Conservation (phyloP, 2,329 filamentous ascomycete species). For the Alternaria sp. region DNA sequence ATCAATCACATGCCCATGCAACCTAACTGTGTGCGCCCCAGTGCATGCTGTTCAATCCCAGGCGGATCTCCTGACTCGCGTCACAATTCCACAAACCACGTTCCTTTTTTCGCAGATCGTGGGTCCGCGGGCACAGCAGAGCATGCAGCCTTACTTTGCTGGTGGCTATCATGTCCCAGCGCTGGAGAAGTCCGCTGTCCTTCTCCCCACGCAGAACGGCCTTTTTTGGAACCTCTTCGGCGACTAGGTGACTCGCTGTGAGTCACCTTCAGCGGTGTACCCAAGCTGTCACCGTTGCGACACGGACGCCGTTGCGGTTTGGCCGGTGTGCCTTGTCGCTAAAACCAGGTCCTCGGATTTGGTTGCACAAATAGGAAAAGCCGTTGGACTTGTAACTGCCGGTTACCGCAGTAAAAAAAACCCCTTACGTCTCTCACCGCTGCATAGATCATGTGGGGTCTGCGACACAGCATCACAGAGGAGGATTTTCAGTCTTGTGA, state of each 20-base stretch:
- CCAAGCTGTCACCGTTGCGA: conserved; percentile 19
- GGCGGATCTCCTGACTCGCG: conserved; percentile 34
- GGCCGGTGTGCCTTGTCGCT: conserved; percentile 16
- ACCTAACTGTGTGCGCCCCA: conserved; percentile 14
- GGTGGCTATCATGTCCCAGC: conserved; percentile 8
- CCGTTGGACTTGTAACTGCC: conserved; percentile 22
- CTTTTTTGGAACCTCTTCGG: conserved; percentile 4
- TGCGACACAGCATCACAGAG: background rate
- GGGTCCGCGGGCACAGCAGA: conserved; percentile 12
- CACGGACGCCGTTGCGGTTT: conserved; percentile 19
- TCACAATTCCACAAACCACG: conserved; percentile 33
- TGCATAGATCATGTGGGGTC: conserved; percentile 4
- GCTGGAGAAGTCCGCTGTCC: conserved; percentile 8
- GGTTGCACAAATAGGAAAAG: conserved; percentile 11
- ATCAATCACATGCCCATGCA: conserved; percentile 41
- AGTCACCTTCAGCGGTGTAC: conserved; percentile 28
- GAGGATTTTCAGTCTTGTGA: conserved; percentile 16
- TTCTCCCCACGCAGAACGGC: conserved; percentile 2
- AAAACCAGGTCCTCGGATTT: conserved; percentile 24
- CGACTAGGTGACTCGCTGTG: conserved; percentile 16
- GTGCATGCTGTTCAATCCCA: conserved; percentile 23
- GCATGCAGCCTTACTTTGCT: conserved; percentile 10
- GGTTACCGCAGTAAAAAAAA: conserved; percentile 3
- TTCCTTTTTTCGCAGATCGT: conserved; percentile 23
- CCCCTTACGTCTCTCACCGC: conserved; percentile 11